A percentile compares a stretch with the other conserved stretches of the same genome.
Conservation (phyloP, 495 filamentous ascomycete species). For the Penicillium turbatum region DNA sequence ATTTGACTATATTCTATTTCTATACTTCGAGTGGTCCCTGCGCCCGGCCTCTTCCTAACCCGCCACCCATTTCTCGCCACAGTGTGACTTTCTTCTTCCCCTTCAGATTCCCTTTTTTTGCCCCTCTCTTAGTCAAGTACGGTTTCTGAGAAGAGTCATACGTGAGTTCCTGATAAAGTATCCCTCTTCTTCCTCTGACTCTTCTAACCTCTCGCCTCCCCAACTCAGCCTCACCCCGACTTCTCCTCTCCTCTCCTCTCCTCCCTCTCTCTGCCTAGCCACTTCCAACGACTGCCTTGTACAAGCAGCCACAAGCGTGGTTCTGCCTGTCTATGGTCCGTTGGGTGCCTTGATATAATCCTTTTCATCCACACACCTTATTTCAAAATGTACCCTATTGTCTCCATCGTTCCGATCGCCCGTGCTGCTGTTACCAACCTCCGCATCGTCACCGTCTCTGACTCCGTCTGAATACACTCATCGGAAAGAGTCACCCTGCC, state of each 20-base stretch:
- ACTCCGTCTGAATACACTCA: slow-evolving; percentile 20
- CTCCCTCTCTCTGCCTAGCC: slow-evolving; percentile 12
- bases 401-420: slow-evolving; percentile 25
- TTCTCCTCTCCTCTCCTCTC: slow-evolving; percentile 1
- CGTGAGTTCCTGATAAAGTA: slow-evolving; percentile 7
- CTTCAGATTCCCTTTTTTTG: slow-evolving; percentile 15
- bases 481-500: slow-evolving; percentile 17
- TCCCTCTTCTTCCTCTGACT: slow-evolving; percentile 2
- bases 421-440: slow-evolving; percentile 23
- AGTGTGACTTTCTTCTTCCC: slow-evolving; percentile 11
- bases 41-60: slow-evolving; percentile 13
- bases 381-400: slow-evolving; percentile 34
- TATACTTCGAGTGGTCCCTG: slow-evolving; percentile 6
- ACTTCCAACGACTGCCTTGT: slow-evolving; percentile 22
- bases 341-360: slow-evolving; percentile 20
- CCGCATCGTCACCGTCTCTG: slow-evolving; percentile 16
- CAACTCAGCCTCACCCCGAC: background rate
- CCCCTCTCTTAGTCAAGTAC: slow-evolving; percentile 10
- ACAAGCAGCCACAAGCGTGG: slow-evolving; percentile 8
- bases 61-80: slow-evolving; percentile 31
- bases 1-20: slow-evolving; percentile 10
- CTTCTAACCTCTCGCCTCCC: background rate
- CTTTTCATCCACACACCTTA: background rate
- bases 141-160: slow-evolving; percentile 17
- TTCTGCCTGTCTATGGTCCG: slow-evolving; percentile 25